A percentile compares a stretch with the other conserved stretches of the same genome.
Conservation (phyloP, 1,139 yeast genomes). For the Meyerozyma smithsonii region DNA sequence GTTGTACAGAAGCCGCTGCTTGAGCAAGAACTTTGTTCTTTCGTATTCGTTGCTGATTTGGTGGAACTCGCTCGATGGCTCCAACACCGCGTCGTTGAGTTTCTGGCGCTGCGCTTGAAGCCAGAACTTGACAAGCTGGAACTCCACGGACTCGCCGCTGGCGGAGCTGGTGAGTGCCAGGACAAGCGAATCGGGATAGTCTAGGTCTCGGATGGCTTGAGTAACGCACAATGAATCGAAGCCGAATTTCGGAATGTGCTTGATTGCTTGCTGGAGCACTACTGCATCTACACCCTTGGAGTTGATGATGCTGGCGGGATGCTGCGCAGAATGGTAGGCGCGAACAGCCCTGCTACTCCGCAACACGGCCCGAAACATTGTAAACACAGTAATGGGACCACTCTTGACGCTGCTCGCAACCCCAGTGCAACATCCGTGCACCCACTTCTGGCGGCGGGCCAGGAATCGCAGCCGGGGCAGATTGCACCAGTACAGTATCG, state of each 20-base stretch:
- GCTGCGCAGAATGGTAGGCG: slow-evolving; percentile 35
- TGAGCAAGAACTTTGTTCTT: slow-evolving; percentile 49
- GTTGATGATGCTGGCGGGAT: slow-evolving; percentile 29
- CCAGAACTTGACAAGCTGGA: slow-evolving; percentile 46
- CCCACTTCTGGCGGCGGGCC: neutral
- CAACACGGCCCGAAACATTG: neutral
- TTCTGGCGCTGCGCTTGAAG: slow-evolving; percentile 32
- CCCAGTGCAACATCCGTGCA: neutral
- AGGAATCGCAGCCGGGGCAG: neutral
- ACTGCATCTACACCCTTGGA: slow-evolving; percentile 27
- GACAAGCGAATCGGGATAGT: slow-evolving; percentile 63
- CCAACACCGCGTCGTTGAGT: slow-evolving; percentile 27
- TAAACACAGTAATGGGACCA: neutral
- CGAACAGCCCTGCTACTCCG: slow-evolving; percentile 1
- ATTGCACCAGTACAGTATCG: neutral
- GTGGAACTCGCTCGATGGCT: slow-evolving; percentile 24
- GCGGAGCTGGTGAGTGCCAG: slow-evolving; percentile 43
- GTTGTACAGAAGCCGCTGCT: slow-evolving; percentile 61
- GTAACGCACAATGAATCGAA: slow-evolving; percentile 60
- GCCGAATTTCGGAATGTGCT: slow-evolving; percentile 64
- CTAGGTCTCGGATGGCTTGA: slow-evolving; percentile 55
- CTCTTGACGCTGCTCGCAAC: neutral
- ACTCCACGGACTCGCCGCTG: slow-evolving; percentile 32
- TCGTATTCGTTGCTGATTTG: slow-evolving; percentile 48
- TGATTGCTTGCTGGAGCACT: slow-evolving; percentile 33